Evolutionary conservation across 768 basidiomycete genomes (phyloP), one percentile per base, ranked within the genome.

Genomic region (Scleroderma citrinum): DNA sequence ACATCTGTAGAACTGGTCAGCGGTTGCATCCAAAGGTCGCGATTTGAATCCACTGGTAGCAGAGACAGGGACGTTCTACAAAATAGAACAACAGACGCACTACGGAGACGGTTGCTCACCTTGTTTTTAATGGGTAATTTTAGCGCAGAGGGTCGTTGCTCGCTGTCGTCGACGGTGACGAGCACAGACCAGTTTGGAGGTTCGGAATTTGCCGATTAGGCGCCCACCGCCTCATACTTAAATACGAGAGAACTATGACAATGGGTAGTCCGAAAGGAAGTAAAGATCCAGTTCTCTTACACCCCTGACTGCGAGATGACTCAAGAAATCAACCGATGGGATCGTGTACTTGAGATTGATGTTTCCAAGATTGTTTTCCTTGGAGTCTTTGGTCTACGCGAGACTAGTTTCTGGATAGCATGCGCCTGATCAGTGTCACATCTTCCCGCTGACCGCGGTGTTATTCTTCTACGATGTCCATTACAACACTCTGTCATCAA

Each of bases 1-100:
- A 83, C 87, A 88, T 88, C 83, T 76, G 42, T 7, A 38, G 38
- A 19, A 41, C 35, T 35, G 47, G 50, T 31, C 20, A 44, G 37
- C 40, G 32, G 17, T 35, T 35, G 57, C 65, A 73, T 69, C 71
- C 60, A 54, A 46, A 43, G 37, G 21, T 10, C 19, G 48, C 37
- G 35, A 40, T 20, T 42, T 49, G 57, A 49, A 71, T 69, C 70
- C 71, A 67, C 59, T 54, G 13, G 30, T 45, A 21, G 38, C 16
- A 39, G 31, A 23, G 44, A 17, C 8, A 10, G 40, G 49, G 45
- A 45, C 0, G 38, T 36, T 35, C 4, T 16, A 24, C 3, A 20
- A 5, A 26, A 21, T 37, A n/a, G 16, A 4, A 43, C 36, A 34
- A 8, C 7, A 32, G 49, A 19, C 35, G 11, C 7, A 13, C 11